Base-by-base conservation (phyloP, 306 rosid genomes). In the Gastrolobium bilobum region DNA sequence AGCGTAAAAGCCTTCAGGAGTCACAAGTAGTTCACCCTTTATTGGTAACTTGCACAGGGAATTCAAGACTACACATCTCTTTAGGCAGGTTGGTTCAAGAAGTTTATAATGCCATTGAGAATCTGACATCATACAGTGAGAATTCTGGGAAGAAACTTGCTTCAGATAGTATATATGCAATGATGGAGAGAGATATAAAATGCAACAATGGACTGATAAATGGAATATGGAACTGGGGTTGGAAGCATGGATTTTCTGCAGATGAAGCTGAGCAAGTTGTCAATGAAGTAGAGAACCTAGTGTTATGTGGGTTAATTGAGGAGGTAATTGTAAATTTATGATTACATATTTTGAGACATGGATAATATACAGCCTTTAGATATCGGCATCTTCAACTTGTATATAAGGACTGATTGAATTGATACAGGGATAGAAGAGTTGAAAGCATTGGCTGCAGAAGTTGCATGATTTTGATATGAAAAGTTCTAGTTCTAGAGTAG, bases 141-240 rank as follows among this genome's bases (percentile, higher is more conserved):
- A 61, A 76, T 73, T 65, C 61, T 4, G 80, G 80, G 54, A 78
- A 77, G 33, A 81, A 75, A 74, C 71, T 70, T 73, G 29, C 79
- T 29, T 82, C 70, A 38, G 97, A 91, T 62, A 63, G 62, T 77
- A 44, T 88, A 37, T 84, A 73, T 70, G 82, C 88, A 85, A 88
- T 89, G 87, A 71, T 92, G 83, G 89, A 86, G 77, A 88, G 90
- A 66, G 99, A 92, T 68, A 80, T 92, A 42, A 81, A 57, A 61
- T 84, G 90, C 86, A 77, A 44, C 84, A 79, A 59, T 71, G 92
- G 93, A 61, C 14, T 90, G 83, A 84, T 77, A 13, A 86, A 86
- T 80, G 97, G 90, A 75, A 85, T 87, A 26, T 94, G 99, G 99
- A 91, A 86, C 76, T 82, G 46, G 57, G 93, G 95, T 80, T 89